Evolutionary conservation across 306 rosid genomes (phyloP).

Genomic region (Potentilla sterilis): DNA sequence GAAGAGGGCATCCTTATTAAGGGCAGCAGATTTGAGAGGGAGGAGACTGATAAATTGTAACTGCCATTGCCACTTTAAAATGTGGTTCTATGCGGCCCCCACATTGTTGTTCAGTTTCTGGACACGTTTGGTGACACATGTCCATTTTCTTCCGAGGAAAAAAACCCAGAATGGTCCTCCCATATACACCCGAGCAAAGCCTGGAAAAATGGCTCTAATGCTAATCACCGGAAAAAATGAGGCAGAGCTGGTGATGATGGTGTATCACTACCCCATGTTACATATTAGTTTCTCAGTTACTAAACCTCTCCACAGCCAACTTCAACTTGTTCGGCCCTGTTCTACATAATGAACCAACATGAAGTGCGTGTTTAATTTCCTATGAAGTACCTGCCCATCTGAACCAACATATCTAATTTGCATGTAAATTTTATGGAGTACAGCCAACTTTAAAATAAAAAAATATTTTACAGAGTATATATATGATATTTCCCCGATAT

Average conservation of each 20-base stretch:
- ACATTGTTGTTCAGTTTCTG: background rate
- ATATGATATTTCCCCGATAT: too few species aligned
- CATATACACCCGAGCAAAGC: conserved; percentile 48
- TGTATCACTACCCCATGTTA: conserved; percentile 45
- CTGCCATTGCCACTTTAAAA: conserved; percentile 31
- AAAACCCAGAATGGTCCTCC: background rate
- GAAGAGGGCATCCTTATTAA: background rate
- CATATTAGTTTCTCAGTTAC: conserved; percentile 35
- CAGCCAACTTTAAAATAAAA: too few species aligned
- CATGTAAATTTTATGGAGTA: too few species aligned
- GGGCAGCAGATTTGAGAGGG: background rate
- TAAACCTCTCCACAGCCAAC: conserved; percentile 26
- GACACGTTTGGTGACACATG: conserved; percentile 42
- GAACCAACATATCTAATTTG: too few species aligned
- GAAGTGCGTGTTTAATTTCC: too few species aligned
- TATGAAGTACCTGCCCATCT: too few species aligned
- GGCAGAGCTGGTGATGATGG: conserved; percentile 62
- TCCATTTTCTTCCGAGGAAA: conserved; percentile 2
- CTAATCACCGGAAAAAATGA: conserved; percentile 61
- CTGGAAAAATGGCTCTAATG: conserved; percentile 73
- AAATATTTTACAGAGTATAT: too few species aligned
- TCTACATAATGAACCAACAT: background rate
- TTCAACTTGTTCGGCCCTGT: background rate
- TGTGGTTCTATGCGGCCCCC: conserved; percentile 12
- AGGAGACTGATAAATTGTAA: conserved; percentile 15